A percentile compares a stretch with the other conserved stretches of the same genome.
These are phyloP conservation scores for Grosmannia clavigera DNA, from an alignment of 2,329 filamentous ascomycete species.

Conservation along the genomic window DNA sequence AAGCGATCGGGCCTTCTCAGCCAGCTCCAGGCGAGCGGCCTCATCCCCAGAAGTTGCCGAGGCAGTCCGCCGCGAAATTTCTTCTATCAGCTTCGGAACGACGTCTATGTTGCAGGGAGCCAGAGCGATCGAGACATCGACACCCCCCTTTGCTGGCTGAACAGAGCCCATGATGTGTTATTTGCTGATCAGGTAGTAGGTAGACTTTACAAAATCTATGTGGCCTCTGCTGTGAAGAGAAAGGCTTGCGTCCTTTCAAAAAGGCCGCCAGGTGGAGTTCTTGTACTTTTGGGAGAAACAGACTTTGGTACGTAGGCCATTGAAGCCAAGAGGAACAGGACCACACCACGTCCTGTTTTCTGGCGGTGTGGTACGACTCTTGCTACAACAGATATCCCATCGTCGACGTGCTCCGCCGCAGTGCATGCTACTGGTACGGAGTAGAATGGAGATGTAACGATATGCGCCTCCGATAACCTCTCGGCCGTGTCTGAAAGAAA, in stretches of 20 bases:
- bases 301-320: neutral
- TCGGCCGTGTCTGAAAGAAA: neutral
- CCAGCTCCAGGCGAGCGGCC: constrained; percentile 17
- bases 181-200: neutral
- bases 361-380: neutral
- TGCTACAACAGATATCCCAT: neutral
- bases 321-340: neutral
- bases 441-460: neutral
- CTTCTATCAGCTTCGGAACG: constrained; percentile 6
- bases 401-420: neutral
- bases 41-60: neutral
- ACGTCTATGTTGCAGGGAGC: constrained; percentile 6
- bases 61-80: neutral
- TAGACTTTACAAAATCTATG: neutral
- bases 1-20: constrained; percentile 21
- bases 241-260: neutral
- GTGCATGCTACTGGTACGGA: neutral
- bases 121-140: constrained; percentile 6
- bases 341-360: neutral
- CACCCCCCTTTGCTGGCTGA: neutral
- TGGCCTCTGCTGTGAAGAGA: neutral
- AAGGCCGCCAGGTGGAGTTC: neutral
- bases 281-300: neutral
- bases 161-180: neutral
- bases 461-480: neutral